A percentile compares a stretch with the other conserved stretches of the same genome.
phyloP scores from a whole-genome alignment of 75 land plant species.

The Sequoiadendron giganteum region DNA sequence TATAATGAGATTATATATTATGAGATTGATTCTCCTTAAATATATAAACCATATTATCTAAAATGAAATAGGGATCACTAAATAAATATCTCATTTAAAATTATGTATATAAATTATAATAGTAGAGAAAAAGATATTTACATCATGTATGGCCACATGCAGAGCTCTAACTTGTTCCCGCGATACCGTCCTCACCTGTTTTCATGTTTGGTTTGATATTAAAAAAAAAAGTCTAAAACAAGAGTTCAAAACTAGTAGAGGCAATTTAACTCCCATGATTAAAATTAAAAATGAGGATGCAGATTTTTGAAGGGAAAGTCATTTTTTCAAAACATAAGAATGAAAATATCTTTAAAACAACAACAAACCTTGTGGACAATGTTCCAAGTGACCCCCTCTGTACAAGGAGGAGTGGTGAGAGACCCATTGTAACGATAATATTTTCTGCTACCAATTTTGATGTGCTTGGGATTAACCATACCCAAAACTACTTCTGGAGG shows the following conservation, averaged over 20 bases:
- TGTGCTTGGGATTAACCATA: conserved; percentile 12
- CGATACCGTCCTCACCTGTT: conserved; percentile 23
- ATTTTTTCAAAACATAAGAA: background rate
- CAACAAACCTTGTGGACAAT: conserved; percentile 11
- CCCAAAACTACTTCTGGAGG: background rate
- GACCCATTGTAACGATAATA: conserved; percentile 18
- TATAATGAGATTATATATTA: no score
- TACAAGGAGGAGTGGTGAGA: conserved; percentile 26
- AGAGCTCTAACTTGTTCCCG: conserved; percentile 19
- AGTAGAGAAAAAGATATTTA: background rate
- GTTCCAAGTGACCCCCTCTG: conserved; percentile 22
- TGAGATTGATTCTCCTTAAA: no score
- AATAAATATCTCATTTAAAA: no score
- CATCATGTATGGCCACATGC: conserved; percentile 19
- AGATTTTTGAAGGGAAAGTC: background rate
- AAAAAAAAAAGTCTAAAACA: no score
- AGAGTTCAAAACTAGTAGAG: no score
- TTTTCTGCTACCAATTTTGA: conserved; percentile 11
- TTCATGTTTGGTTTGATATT: no score
- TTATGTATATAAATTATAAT: background rate
- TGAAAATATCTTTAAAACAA: background rate
- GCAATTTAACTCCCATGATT: background rate
- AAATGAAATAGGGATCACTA: no score
- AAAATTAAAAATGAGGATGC: background rate
- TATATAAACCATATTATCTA: no score